Evolutionary conservation across 345 rosid species (phyloP), one percentile per base, ranked within the genome.

Genomic region (Limnanthes douglasii): DNA sequence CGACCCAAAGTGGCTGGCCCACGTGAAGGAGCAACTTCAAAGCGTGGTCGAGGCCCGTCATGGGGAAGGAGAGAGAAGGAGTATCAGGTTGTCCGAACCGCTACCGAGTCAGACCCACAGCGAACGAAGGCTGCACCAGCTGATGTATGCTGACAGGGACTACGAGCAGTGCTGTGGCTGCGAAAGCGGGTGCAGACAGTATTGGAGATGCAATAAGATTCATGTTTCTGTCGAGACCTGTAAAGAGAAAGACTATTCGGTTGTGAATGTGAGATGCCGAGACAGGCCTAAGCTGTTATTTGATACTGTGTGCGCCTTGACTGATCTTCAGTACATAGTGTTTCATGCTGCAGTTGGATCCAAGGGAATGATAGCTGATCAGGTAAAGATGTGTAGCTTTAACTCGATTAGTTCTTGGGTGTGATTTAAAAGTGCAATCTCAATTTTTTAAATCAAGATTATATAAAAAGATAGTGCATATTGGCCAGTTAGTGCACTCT

Each of bases 221-320:
- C 92, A 76, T 31, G 92, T 79, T 3, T 57, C 68, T 0, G 54
- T 80, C 7, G 92, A 79, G 34, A 54, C 68, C 4, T 84, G 95
- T 50, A 69, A 52, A 25, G 76, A 70, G 50, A 79, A 74, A 52
- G 86, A 77, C 3, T 90, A 90, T 41, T 77, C 85, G 0, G 66
- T 80, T 29, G 82, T 90, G 12, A 68, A 61, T 30, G 55, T 77
- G 10, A 62, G 55, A 46, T 51, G 97, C 46, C 44, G 72, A 49
- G 97, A 88, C 53, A 55, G 95, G 34, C 81, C 84, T 3, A 84
- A 88, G 58, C 66, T 88, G 34, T 41, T 90, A 50, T 90, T 76
- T 18, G 95, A 90, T 53, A 83, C 95, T 0, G 60, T 90, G 1
- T 90, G 95, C 12, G 82, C 64, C 1, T 54, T 84, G 11, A 83